Conservation (phyloP, 495 filamentous ascomycete genomes). For the Talaromyces nanjingensis region DNA sequence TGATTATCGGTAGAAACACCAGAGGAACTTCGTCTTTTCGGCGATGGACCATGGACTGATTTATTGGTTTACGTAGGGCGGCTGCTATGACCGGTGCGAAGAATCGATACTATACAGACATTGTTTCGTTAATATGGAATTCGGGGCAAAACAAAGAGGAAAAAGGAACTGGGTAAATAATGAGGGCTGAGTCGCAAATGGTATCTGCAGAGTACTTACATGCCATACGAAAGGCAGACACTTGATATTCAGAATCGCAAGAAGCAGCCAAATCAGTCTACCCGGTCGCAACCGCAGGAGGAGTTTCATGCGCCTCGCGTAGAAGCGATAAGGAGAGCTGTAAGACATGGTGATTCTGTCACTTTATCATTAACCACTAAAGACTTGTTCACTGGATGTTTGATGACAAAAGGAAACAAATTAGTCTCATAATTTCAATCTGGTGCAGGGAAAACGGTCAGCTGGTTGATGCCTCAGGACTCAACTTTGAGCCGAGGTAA, state of each 20-base stretch:
- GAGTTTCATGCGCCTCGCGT: background rate
- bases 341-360: background rate
- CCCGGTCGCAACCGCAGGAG: conserved; percentile 25
- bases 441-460: background rate
- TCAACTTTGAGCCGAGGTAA: background rate
- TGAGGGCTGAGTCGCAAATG: background rate
- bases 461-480: background rate
- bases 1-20: conserved; percentile 8
- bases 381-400: background rate
- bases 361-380: background rate
- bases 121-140: background rate
- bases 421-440: background rate
- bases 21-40: conserved; percentile 22
- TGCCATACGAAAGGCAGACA: conserved; percentile 57
- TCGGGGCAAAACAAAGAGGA: too few relatives aligned
- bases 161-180: too few relatives aligned
- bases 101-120: conserved; percentile 5
- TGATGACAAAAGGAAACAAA: background rate
- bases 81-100: conserved; percentile 44
- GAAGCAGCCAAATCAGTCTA: conserved; percentile 43
- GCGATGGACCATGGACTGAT: conserved; percentile 24
- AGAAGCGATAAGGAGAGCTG: background rate
- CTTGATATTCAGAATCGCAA: conserved; percentile 55
- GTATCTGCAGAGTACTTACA: conserved; percentile 35
- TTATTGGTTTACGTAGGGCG: conserved; percentile 30